Percentiles rank a stretch among this genome's conserved stretches.
Evolutionary conservation across 2,329 filamentous ascomycete species (phyloP).

Genomic region (Venturia pyrina): DNA sequence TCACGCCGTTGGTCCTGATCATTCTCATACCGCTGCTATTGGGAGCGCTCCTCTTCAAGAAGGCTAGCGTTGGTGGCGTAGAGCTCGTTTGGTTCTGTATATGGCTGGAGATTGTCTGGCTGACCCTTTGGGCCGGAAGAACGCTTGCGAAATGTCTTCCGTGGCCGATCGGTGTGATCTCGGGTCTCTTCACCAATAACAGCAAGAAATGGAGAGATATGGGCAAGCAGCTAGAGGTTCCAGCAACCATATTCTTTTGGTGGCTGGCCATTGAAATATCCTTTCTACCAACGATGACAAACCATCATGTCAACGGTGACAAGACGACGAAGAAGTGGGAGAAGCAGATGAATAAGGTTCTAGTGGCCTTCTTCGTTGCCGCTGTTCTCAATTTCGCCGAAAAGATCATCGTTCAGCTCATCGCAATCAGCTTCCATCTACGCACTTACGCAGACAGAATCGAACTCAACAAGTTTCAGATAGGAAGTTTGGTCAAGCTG

Average conservation of each 20-base stretch:
- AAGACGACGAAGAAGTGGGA: constrained; percentile 57
- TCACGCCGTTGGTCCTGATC: constrained; percentile 52
- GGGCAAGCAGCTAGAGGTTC: constrained; percentile 74
- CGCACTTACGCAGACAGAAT: constrained; percentile 87
- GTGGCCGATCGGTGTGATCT: constrained; percentile 49
- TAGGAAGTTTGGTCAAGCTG: constrained; percentile 55
- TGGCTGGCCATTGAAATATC: constrained; percentile 78
- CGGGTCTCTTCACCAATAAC: constrained; percentile 74
- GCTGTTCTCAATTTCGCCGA: constrained; percentile 73
- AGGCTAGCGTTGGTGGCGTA: constrained; percentile 62
- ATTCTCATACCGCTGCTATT: constrained; percentile 60
- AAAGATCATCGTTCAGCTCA: constrained; percentile 90
- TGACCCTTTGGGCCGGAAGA: constrained; percentile 72
- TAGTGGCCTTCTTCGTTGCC: constrained; percentile 75
- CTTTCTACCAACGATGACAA: constrained; percentile 71
- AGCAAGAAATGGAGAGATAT: constrained; percentile 90
- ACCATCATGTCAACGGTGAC: constrained; percentile 48
- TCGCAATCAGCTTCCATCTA: constrained; percentile 85
- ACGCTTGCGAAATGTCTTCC: constrained; percentile 56
- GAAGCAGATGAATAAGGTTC: constrained; percentile 68
- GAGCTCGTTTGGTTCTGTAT: constrained; percentile 83
- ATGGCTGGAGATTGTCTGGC: constrained; percentile 90
- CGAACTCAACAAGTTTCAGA: constrained; percentile 85
- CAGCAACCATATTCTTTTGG: constrained; percentile 84
- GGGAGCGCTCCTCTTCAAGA: constrained; percentile 48